These are phyloP conservation scores for Multifurca ochricompacta DNA, from an alignment of 768 basidiomycete genomes.

Conservation along the genomic window DNA sequence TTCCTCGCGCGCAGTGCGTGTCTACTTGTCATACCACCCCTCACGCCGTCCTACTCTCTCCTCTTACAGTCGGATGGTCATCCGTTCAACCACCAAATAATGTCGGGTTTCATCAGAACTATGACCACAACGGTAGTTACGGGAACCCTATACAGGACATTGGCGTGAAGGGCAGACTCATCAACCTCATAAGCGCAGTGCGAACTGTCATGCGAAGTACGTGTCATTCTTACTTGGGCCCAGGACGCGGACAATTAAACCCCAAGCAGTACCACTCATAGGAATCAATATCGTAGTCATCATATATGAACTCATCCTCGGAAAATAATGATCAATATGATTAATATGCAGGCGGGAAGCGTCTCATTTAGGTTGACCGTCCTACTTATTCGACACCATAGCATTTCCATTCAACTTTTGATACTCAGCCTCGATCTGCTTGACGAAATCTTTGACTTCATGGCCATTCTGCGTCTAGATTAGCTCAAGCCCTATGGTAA, in stretches of 20 bases:
- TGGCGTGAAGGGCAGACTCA: conserved; percentile 74
- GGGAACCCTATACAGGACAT: conserved; percentile 45
- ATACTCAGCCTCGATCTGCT: conserved; percentile 70
- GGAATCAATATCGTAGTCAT: conserved; percentile 81
- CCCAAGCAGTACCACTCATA: conserved; percentile 83
- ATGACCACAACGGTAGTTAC: conserved; percentile 65
- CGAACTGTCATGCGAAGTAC: conserved; percentile 95
- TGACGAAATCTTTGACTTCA: conserved; percentile 61
- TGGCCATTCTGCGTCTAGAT: conserved; percentile 56
- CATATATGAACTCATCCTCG: conserved; percentile 71
- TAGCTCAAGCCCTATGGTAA: not conserved
- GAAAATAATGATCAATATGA: conserved; percentile 32
- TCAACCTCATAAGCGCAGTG: conserved; percentile 92
- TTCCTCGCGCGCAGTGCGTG: conserved; percentile 86
- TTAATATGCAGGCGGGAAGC: not conserved
- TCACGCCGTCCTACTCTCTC: conserved; percentile 21
- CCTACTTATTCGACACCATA: not conserved
- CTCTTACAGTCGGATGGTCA: conserved; percentile 76
- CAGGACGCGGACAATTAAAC: conserved; percentile 14
- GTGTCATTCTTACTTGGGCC: conserved; percentile 30
- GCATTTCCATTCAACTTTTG: conserved; percentile 44
- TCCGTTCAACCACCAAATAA: conserved; percentile 55
- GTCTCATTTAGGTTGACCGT: not conserved
- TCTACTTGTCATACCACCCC: conserved; percentile 2
- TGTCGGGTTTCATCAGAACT: conserved; percentile 55